Conservation (phyloP, 257 asterid species). For the Ajuga chamaepitys region DNA sequence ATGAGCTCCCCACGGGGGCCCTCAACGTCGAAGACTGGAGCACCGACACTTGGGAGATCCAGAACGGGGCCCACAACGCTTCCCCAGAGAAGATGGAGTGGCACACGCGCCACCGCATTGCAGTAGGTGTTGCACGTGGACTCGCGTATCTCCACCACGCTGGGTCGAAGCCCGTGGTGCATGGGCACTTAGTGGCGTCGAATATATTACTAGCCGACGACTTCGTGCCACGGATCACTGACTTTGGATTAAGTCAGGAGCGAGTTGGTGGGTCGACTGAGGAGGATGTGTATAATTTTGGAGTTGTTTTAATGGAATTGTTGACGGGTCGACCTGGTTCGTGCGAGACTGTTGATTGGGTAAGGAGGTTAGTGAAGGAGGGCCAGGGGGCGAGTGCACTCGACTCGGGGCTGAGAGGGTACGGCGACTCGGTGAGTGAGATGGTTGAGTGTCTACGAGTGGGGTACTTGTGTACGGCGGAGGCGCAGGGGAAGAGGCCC, state of each 20-base stretch:
- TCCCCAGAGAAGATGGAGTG: constrained; percentile 68
- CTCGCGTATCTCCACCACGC: constrained; percentile 93
- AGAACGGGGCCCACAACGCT: constrained; percentile 20
- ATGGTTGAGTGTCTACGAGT: constrained; percentile 92
- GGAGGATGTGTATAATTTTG: constrained; percentile 70
- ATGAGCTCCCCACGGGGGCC: constrained; percentile 74
- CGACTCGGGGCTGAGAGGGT: constrained; percentile 47
- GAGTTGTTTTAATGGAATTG: constrained; percentile 64
- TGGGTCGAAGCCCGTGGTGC: constrained; percentile 74
- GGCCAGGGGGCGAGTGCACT: constrained; percentile 54
- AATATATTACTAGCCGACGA: constrained; percentile 67
- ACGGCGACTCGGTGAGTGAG: constrained; percentile 48
- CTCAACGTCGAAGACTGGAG: constrained; percentile 90
- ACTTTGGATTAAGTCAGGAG: constrained; percentile 42
- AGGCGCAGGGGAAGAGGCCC: constrained; percentile 64
- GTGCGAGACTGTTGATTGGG: constrained; percentile 39
- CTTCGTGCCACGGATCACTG: constrained; percentile 74
- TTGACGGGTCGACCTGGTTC: constrained; percentile 48
- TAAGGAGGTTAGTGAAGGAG: constrained; percentile 51
- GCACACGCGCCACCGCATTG: constrained; percentile 96
- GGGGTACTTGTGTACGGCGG: constrained; percentile 86
- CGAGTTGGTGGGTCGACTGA: constrained; percentile 34
- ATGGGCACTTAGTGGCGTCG: constrained; percentile 59
- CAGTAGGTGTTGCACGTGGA: constrained; percentile 95
- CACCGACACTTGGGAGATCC: constrained; percentile 85